phyloP scores from a whole-genome alignment of 768 basidiomycete species.

The Mycena galopus region DNA sequence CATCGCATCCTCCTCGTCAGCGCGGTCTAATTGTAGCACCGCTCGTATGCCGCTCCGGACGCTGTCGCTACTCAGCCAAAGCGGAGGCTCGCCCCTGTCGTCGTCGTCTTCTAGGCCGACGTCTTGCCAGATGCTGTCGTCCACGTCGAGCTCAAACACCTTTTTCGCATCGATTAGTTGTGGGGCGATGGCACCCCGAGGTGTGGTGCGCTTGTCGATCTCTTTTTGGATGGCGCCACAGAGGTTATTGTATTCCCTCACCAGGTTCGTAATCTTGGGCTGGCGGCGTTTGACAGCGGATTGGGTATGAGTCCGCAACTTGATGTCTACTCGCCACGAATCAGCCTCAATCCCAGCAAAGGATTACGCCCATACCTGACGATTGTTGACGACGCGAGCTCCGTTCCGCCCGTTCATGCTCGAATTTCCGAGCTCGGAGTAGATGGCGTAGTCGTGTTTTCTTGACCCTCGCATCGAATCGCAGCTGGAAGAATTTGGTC shows the following conservation, averaged over 20 bases:
- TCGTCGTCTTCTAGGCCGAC: conserved; percentile 43
- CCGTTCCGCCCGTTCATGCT: conserved; percentile 40
- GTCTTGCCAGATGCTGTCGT: conserved; percentile 53
- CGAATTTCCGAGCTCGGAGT: conserved; percentile 44
- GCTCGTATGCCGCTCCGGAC: background rate
- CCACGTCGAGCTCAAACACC: conserved; percentile 51
- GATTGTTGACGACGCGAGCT: conserved; percentile 32
- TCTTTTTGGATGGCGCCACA: conserved; percentile 39
- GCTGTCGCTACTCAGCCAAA: background rate
- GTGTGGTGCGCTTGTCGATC: conserved; percentile 39
- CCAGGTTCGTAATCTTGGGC: conserved; percentile 42
- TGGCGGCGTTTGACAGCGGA: conserved; percentile 42
- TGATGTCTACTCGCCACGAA: conserved; percentile 39
- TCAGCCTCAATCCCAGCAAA: too few relatives aligned
- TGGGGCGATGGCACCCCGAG: conserved; percentile 40
- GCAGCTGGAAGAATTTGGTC: conserved; percentile 34
- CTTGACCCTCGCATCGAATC: conserved; percentile 41
- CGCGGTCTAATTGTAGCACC: background rate
- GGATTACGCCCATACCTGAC: conserved; percentile 28
- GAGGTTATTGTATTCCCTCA: conserved; percentile 45
- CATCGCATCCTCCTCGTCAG: background rate
- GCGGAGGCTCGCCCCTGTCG: conserved; percentile 15
- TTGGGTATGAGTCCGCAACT: conserved; percentile 45
- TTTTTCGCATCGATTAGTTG: conserved; percentile 34
- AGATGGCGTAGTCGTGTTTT: conserved; percentile 40